Evolutionary conservation across 176 grass and related monocot genomes (phyloP), one percentile per base, ranked within the genome.

Genomic region (Phoenix roebelenii): DNA sequence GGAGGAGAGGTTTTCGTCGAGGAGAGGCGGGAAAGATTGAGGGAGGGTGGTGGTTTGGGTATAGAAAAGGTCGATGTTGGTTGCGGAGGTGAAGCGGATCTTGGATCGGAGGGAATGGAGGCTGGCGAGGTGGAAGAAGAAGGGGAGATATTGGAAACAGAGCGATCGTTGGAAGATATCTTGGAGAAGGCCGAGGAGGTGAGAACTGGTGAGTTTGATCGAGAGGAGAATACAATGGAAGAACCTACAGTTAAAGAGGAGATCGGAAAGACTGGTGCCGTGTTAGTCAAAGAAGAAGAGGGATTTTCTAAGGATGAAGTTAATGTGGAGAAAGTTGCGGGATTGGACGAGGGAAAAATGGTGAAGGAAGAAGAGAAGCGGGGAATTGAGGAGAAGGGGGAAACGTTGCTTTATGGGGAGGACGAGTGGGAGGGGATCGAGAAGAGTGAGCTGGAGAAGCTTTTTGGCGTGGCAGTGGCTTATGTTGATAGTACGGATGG

Each of bases 381-480:
- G 28, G 58, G 39, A 22, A 58, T 22, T 17, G 57, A 32, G 16
- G 44, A 59, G 48, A 20, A 29, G 17, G 56, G 56, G 57, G 70
- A 3, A 54, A 39, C 70, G 49, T 72, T 62, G 70, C 25, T 72
- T 20, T 58, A 55, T 12, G 24, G 57, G 58, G 80, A 81, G 23
- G 18, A 75, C 23, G 76, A 70, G 19, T 66, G 62, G 65, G 61
- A 54, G 18, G 55, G 76, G 39, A 67, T 76, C n/a, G 75, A 55
- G 61, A 68, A 67, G 57, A 72, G 67, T 39, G 78, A 72, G 25
- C 23, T 81, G 55, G 85, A 81, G 78, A 78, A 57, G 61, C 23
- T 63, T 22, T 76, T 68, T 61, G 68, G 18, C 20, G 72, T 53
- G 25, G 79, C 79, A 3, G 53, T 32, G 25, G 55, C 59, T 16